Conservation (phyloP, 345 rosid genomes). For the Boechera retrofracta region DNA sequence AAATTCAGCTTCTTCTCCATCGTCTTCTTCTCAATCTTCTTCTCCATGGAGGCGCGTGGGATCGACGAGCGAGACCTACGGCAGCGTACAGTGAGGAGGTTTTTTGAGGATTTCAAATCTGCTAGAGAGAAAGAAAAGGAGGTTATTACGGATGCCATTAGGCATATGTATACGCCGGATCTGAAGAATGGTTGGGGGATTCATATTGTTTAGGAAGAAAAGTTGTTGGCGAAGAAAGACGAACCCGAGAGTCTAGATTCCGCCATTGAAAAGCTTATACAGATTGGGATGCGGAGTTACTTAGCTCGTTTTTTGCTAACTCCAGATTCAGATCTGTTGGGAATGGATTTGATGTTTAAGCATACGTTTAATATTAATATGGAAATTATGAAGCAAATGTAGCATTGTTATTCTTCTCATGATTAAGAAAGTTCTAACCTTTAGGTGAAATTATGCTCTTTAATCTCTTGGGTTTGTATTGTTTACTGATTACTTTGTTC, state of each 20-base stretch:
- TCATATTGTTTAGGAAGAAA: slow-evolving; percentile 91
- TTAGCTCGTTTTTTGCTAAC: neutral
- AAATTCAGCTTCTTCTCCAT: too few species aligned
- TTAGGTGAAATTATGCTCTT: neutral
- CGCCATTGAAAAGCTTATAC: slow-evolving; percentile 79
- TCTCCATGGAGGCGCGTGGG: slow-evolving; percentile 72
- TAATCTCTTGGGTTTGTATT: neutral
- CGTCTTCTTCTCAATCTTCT: too few species aligned
- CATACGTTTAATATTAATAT: neutral
- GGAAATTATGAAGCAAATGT: neutral
- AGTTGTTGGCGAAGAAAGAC: slow-evolving; percentile 73
- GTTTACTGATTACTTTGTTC: neutral
- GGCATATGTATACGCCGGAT: slow-evolving; percentile 97
- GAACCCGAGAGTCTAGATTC: slow-evolving; percentile 75
- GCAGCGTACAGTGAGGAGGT: slow-evolving; percentile 72
- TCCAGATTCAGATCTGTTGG: slow-evolving; percentile 31
- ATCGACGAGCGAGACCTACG: slow-evolving; percentile 74
- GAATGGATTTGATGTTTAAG: slow-evolving; percentile 2
- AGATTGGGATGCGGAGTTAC: slow-evolving; percentile 89
- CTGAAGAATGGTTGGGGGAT: slow-evolving; percentile 98
- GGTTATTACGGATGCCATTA: slow-evolving; percentile 58
- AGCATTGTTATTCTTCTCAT: neutral
- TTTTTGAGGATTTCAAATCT: slow-evolving; percentile 75
- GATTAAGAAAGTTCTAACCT: slow-evolving; percentile 1
- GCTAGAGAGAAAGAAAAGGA: slow-evolving; percentile 55